A percentile compares a stretch with the other conserved stretches of the same genome.
Evolutionary conservation across 129 eudicot genomes (phyloP).

Genomic region (Tanacetum coccineum): DNA sequence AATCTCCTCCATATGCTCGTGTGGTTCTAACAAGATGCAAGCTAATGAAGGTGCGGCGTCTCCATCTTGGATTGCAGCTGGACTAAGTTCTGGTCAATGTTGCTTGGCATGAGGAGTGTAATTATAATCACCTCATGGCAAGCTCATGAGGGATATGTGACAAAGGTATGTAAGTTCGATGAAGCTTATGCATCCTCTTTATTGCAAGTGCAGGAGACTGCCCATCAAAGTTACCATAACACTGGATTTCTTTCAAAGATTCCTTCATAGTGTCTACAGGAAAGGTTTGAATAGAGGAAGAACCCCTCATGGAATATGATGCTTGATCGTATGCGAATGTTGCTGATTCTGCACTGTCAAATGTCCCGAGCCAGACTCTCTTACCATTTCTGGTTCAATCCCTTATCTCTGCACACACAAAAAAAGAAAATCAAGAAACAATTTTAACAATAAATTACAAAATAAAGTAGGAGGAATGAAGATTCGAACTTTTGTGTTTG

Average conservation of each 20-base stretch:
- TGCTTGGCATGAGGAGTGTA: constrained; percentile 91
- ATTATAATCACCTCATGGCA: constrained; percentile 83
- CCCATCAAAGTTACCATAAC: constrained; percentile 11
- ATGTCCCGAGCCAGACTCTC: constrained; percentile 58
- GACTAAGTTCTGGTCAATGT: constrained; percentile 73
- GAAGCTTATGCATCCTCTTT: constrained; percentile 38
- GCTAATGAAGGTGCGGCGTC: constrained; percentile 38
- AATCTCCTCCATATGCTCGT: constrained; percentile 82
- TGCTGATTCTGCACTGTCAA: constrained; percentile 45
- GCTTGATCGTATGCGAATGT: constrained; percentile 61
- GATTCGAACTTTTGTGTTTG: too few species aligned
- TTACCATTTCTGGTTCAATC: constrained; percentile 36
- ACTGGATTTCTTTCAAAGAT: constrained; percentile 28
- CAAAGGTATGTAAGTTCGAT: constrained; percentile 47
- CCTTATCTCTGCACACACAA: constrained; percentile 49
- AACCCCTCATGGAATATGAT: constrained; percentile 37
- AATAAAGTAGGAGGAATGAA: too few species aligned
- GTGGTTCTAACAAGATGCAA: constrained; percentile 48
- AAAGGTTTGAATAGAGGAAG: constrained; percentile 34
- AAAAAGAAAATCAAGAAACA: too few species aligned
- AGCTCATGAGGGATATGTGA: constrained; percentile 98
- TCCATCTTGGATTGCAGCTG: constrained; percentile 93
- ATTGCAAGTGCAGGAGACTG: constrained; percentile 46
- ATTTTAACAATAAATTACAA: too few species aligned
- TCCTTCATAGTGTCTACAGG: constrained; percentile 30